Conservation (phyloP, 106 monocot genomes). For the Phalaenopsis aphrodite region DNA sequence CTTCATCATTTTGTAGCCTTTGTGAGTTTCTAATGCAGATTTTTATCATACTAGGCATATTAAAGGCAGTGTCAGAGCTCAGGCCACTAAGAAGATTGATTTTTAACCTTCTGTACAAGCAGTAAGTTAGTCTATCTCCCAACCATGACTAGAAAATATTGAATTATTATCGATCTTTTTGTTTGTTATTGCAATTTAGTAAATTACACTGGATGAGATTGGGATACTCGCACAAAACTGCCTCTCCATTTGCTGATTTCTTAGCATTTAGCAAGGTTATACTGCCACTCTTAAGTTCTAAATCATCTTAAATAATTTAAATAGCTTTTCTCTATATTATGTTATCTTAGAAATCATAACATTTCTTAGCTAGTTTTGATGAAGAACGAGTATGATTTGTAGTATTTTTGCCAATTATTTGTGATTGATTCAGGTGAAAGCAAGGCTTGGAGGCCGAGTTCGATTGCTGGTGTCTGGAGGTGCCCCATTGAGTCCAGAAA, state of each 20-base stretch:
- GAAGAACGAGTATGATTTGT: neutral
- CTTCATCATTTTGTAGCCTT: neutral
- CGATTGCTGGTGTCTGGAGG: conserved; percentile 82
- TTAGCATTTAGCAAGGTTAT: conserved; percentile 81
- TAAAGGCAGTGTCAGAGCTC: conserved; percentile 69
- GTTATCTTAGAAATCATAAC: neutral
- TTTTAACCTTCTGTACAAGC: conserved; percentile 64
- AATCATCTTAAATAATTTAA: neutral
- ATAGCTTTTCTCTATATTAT: neutral
- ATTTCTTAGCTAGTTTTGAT: neutral
- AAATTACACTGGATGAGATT: conserved; percentile 73
- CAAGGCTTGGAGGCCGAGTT: conserved; percentile 76
- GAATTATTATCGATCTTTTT: neutral
- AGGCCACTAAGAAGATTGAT: conserved; percentile 77
- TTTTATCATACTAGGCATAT: conserved; percentile 31
- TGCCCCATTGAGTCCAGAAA: conserved; percentile 75
- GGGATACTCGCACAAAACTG: conserved; percentile 59
- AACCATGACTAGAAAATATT: neutral
- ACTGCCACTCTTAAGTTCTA: neutral
- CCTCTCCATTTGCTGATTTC: conserved; percentile 78
- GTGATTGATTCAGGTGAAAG: conserved; percentile 47
- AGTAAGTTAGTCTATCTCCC: conserved; percentile 33
- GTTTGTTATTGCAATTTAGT: conserved; percentile 26
- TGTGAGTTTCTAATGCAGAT: neutral
- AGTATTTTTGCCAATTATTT: neutral